Conservation (phyloP, 371 early-diverging fungal genomes). For the Mucor lusitanicus region DNA sequence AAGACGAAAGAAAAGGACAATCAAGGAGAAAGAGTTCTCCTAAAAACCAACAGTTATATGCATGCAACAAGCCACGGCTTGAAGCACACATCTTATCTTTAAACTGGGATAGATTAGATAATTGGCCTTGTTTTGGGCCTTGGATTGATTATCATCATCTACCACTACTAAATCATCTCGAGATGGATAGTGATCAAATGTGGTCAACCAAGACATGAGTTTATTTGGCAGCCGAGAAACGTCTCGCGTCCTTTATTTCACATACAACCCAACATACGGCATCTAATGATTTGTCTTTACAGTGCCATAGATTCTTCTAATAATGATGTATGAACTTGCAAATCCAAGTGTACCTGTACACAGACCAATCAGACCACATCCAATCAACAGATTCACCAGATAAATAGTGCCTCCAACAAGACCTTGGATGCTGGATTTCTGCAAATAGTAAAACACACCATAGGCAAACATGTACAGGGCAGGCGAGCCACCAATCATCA, state of each 20-base stretch:
- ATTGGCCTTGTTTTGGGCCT: too few species aligned
- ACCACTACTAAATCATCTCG: too few species aligned
- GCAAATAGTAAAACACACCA: conserved; percentile 34
- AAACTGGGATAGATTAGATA: neutral
- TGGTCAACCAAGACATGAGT: too few species aligned
- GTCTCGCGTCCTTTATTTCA: too few species aligned
- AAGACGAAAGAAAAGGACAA: neutral
- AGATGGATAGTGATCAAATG: too few species aligned
- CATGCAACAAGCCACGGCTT: neutral
- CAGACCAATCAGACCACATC: conserved; percentile 34
- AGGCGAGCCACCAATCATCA: conserved; percentile 35
- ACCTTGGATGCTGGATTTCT: conserved; percentile 24
- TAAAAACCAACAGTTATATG: neutral
- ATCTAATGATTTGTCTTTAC: conserved; percentile 31
- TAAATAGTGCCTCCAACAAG: conserved; percentile 35
- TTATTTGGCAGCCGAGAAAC: too few species aligned
- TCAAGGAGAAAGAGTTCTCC: neutral
- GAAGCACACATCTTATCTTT: neutral
- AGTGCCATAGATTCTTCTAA: conserved; percentile 44
- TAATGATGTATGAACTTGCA: conserved; percentile 32
- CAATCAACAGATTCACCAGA: conserved; percentile 29
- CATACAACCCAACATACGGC: too few species aligned
- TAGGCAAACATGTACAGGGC: conserved; percentile 40
- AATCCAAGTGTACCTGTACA: conserved; percentile 48
- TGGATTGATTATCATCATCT: too few species aligned